Evolutionary conservation across 106 monocot species (phyloP), one percentile per base, ranked within the genome.

Genomic region (Agapanthus africanus): DNA sequence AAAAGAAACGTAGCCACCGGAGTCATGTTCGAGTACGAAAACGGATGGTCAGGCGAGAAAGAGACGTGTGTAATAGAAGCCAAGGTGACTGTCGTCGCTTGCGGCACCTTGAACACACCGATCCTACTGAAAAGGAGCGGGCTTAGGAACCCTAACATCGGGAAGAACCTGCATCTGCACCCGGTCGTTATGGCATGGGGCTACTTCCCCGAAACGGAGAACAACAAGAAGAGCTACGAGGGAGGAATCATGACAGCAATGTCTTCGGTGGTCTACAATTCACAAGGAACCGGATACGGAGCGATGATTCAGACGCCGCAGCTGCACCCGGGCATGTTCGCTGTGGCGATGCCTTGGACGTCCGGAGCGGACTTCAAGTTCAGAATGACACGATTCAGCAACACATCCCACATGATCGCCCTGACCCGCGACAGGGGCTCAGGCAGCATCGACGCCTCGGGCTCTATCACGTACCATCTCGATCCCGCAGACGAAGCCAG

Each of bases 121-220:
- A 74, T 63, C 1, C 61, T 91, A 54, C 71, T 87, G 19, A 77
- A 60, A 49, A 67, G 42, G 42, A 86, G 89, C 51, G 81, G 89
- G 18, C 72, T 89, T 11, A 52, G 35, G 70, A 89, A 84, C 61
- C 50, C 50, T 0, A 71, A 90, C 80, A 90, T 94, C 2, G 93
- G 93, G n/a, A 79, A 78, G 76, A 68, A 94, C 49, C 78, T 94
- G 35, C 93, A 79, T 63, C 76, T 94, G 11, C 93, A 94, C 62
- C 93, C 93, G 4, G 82, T 81, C 44, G 78, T 87, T 11, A 85
- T 94, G 87, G 76, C 59, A 32, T 94, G 94, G 94, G 94, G 94
- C 0, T 69, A 83, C 56, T 94, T 94, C 66, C 90, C 90, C 0
- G n/a, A 3, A 2, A n/a, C n/a, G n/a, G 41, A 66, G 11, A 66